Evolutionary conservation across 1,139 yeast species (phyloP).

Genomic region (Candida sanyaensis): DNA sequence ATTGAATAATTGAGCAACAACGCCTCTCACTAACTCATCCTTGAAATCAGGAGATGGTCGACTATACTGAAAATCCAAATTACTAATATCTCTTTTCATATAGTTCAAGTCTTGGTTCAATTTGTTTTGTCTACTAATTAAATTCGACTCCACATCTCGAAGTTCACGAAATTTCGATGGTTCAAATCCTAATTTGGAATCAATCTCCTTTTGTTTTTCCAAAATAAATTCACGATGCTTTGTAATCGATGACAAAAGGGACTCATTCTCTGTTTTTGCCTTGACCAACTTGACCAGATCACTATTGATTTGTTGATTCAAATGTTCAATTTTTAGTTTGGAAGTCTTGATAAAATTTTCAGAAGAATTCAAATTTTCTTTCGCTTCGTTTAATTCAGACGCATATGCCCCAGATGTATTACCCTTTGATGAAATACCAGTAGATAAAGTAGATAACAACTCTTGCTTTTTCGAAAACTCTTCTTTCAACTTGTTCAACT

Average conservation of each 20-base stretch:
- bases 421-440: constrained; percentile 90
- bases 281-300: constrained; percentile 54
- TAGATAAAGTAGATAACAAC: constrained; percentile 75
- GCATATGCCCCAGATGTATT: constrained; percentile 76
- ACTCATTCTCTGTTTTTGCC: constrained; percentile 57
- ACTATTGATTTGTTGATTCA: constrained; percentile 51
- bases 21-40: constrained; percentile 71
- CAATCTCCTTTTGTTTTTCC: constrained; percentile 45
- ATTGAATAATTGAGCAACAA: constrained; percentile 82
- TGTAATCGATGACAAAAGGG: constrained; percentile 44
- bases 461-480: constrained; percentile 72
- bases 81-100: constrained; percentile 61
- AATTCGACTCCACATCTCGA: constrained; percentile 40
- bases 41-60: constrained; percentile 66
- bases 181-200: constrained; percentile 58
- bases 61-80: constrained; percentile 74
- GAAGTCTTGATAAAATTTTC: constrained; percentile 62
- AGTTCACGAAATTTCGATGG: constrained; percentile 48
- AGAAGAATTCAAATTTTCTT: constrained; percentile 55
- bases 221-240: constrained; percentile 40
- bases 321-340: constrained; percentile 58
- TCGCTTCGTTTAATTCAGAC: constrained; percentile 69
- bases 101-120: constrained; percentile 55
- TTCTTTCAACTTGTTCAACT: constrained; percentile 46
- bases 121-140: constrained; percentile 29